These are phyloP conservation scores for Leccinum subfulvum DNA, from an alignment of 1,284 basidiomycete genomes.

Conservation along the genomic window DNA sequence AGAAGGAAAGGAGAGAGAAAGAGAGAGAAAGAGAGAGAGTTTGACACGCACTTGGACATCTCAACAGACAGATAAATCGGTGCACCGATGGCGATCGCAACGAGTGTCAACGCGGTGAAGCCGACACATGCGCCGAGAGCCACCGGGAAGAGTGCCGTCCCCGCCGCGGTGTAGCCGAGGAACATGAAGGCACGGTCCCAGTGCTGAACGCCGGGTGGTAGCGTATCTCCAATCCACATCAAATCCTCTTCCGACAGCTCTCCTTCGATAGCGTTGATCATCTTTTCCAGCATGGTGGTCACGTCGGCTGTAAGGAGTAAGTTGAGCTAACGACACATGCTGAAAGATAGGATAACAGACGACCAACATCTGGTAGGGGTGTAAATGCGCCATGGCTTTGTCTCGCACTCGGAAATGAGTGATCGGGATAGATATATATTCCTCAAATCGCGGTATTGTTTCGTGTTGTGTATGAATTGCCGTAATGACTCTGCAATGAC, in stretches of 20 bases:
- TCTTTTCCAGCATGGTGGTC: neutral
- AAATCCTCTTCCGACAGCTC: slow-evolving; percentile 19
- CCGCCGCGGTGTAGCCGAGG: neutral
- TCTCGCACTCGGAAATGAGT: slow-evolving; percentile 19
- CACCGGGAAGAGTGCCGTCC: neutral
- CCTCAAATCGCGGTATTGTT: slow-evolving; percentile 20
- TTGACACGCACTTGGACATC: neutral
- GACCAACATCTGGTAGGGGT: slow-evolving; percentile 23
- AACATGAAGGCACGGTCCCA: neutral
- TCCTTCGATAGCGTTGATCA: slow-evolving; percentile 15
- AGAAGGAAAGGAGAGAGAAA: neutral
- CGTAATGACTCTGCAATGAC: neutral
- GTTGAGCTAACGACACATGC: neutral
- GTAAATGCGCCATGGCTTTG: slow-evolving; percentile 13
- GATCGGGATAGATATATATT: slow-evolving; percentile 16
- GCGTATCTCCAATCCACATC: slow-evolving; percentile 18
- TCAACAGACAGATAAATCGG: neutral
- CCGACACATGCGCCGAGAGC: neutral
- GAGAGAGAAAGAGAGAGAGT: neutral
- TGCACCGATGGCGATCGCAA: neutral
- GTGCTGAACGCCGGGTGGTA: neutral
- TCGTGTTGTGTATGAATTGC: neutral
- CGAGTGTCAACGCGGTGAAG: neutral
- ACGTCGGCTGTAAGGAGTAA: slow-evolving; percentile 18
- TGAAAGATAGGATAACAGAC: neutral